phyloP scores from a whole-genome alignment of 495 filamentous ascomycete species.

The Haplographium delicatum region DNA sequence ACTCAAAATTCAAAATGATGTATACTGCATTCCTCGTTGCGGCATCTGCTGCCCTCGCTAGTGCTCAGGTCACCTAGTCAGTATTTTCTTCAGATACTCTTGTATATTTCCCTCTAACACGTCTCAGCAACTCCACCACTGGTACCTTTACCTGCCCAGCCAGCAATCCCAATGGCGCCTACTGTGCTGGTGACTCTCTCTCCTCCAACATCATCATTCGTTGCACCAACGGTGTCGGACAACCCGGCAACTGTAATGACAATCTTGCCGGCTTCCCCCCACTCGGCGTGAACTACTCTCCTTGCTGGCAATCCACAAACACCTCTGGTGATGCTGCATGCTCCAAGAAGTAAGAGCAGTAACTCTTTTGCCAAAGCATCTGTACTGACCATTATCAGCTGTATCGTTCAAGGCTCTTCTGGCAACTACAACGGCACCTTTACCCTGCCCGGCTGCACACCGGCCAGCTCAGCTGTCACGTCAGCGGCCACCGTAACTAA shows the following conservation, averaged over 20 bases:
- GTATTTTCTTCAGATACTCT: neutral
- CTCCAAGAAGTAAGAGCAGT: conserved; percentile 21
- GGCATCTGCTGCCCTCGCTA: conserved; percentile 24
- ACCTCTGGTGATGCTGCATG: conserved; percentile 24
- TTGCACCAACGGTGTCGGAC: conserved; percentile 22
- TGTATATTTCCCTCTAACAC: neutral
- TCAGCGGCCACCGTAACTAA: neutral
- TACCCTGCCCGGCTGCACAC: conserved; percentile 16
- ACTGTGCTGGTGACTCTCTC: conserved; percentile 18
- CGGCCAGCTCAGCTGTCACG: neutral
- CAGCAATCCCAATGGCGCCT: conserved; percentile 17
- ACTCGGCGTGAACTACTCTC: conserved; percentile 14
- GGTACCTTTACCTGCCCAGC: conserved; percentile 23
- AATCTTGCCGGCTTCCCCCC: conserved; percentile 23
- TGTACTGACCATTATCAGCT: conserved; percentile 14
- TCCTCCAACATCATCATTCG: conserved; percentile 27
- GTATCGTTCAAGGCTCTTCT: conserved; percentile 15
- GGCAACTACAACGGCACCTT: conserved; percentile 6
- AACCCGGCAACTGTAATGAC: conserved; percentile 28
- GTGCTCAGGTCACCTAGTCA: conserved; percentile 14
- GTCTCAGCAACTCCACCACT: conserved; percentile 3
- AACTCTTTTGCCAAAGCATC: neutral
- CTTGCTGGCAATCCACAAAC: conserved; percentile 17
- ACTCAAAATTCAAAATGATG: conserved; percentile 31
- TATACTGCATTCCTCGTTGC: conserved; percentile 23